Conservation (phyloP, 2,329 filamentous ascomycete species). For the Hawksworthiomyces lignivorus region DNA sequence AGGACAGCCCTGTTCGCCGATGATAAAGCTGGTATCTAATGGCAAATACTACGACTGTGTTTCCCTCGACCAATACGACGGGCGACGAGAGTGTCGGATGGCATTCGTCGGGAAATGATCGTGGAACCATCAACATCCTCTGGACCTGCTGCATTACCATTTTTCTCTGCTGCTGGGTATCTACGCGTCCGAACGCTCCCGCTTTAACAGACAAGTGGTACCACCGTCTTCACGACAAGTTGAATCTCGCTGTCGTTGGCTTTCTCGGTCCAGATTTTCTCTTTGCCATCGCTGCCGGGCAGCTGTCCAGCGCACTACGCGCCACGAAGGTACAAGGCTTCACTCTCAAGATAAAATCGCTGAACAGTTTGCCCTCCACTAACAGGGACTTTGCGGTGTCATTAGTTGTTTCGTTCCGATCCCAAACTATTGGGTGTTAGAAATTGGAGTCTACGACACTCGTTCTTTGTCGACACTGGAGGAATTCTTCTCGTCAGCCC, state of each 20-base stretch:
- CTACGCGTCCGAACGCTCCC: slow-evolving; percentile 30
- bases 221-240: slow-evolving; percentile 23
- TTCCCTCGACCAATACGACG: neutral
- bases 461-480: too few relatives aligned
- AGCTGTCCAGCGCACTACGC: too few relatives aligned
- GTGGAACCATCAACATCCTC: slow-evolving; percentile 33
- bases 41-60: too few relatives aligned
- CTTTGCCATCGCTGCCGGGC: slow-evolving; percentile 30
- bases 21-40: neutral
- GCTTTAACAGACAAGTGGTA: slow-evolving; percentile 23
- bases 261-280: slow-evolving; percentile 28
- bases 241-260: slow-evolving; percentile 26
- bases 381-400: too few relatives aligned
- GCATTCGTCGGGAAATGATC: slow-evolving; percentile 25
- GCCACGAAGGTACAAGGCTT: too few relatives aligned
- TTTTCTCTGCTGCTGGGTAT: slow-evolving; percentile 32
- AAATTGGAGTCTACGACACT: too few relatives aligned
- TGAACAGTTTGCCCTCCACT: too few relatives aligned
- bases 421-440: too few relatives aligned
- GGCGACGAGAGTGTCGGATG: slow-evolving; percentile 21
- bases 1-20: too few relatives aligned
- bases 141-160: slow-evolving; percentile 32
- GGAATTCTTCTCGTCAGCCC: slow-evolving; percentile 23
- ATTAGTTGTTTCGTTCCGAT: too few relatives aligned
- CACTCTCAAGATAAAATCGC: too few relatives aligned